Percentiles rank a stretch among this genome's conserved stretches.
Conservation (phyloP, 2,329 filamentous ascomycete species). For the Colletotrichum truncatum region DNA sequence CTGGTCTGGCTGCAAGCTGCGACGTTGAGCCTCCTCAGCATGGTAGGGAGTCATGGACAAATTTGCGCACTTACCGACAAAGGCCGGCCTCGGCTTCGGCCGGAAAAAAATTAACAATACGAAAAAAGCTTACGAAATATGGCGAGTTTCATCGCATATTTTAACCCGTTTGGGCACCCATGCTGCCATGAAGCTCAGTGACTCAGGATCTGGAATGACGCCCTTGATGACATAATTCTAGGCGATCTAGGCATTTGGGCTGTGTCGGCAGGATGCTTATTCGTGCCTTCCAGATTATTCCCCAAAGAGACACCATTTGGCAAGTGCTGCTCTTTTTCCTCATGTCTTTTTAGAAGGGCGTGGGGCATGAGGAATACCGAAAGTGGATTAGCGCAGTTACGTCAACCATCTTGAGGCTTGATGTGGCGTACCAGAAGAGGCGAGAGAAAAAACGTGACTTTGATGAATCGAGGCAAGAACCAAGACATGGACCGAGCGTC, state of each 20-base stretch:
- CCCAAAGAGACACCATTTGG: not conserved
- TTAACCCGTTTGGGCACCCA: not conserved
- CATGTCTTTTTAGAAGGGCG: not conserved
- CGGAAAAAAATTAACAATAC: too few species aligned
- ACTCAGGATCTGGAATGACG: not conserved
- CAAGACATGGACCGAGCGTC: not conserved
- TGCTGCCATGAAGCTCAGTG: not conserved
- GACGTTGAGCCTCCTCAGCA: too few species aligned
- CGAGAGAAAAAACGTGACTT: not conserved
- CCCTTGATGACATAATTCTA: not conserved
- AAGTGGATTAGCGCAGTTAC: not conserved
- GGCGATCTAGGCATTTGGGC: not conserved
- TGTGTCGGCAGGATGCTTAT: not conserved
- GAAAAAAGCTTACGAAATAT: not conserved
- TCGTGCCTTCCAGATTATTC: not conserved
- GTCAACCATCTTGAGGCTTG: not conserved
- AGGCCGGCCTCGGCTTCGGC: too few species aligned
- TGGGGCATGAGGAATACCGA: not conserved
- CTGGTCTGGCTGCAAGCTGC: not conserved
- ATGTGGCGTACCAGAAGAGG: not conserved
- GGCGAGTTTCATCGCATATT: conserved; percentile 1
- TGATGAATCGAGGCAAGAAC: not conserved
- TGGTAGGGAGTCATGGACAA: not conserved
- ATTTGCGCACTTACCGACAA: not conserved
- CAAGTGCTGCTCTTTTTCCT: not conserved